phyloP scores from a whole-genome alignment of 768 basidiomycete species.

The Phylloporus sp. region DNA sequence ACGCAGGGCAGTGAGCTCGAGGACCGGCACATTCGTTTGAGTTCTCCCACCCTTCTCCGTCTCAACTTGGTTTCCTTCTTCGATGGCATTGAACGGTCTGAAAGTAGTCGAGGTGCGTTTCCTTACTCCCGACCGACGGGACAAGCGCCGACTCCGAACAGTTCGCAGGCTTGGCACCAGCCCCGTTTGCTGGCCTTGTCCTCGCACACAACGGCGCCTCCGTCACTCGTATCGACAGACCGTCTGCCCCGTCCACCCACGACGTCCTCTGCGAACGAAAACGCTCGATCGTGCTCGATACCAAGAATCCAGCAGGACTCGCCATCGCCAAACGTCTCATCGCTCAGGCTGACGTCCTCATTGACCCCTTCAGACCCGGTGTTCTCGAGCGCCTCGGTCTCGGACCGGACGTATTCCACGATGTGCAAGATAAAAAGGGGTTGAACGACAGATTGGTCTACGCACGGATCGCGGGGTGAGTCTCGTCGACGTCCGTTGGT shows the following conservation, averaged over 20 bases:
- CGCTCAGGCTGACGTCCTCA: constrained; percentile 65
- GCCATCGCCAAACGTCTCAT: constrained; percentile 55
- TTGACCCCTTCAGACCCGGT: constrained; percentile 81
- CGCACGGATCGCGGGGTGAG: constrained; percentile 72
- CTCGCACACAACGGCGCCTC: constrained; percentile 77
- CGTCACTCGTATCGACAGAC: constrained; percentile 70
- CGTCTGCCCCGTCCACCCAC: constrained; percentile 32
- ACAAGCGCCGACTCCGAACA: constrained; percentile 30
- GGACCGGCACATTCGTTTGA: no score
- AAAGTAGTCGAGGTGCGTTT: constrained; percentile 46
- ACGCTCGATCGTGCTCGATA: constrained; percentile 66
- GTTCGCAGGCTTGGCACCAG: constrained; percentile 82
- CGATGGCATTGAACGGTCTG: constrained; percentile 46
- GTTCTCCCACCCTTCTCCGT: not conserved
- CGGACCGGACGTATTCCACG: constrained; percentile 70
- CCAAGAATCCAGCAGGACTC: constrained; percentile 56
- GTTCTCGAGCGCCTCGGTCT: constrained; percentile 74
- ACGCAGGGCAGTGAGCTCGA: constrained; percentile 9
- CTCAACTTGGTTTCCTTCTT: not conserved
- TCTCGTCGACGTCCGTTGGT: constrained; percentile 1
- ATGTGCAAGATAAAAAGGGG: constrained; percentile 38
- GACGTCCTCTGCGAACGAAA: constrained; percentile 70
- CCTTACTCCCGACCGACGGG: not conserved
- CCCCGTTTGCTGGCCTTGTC: constrained; percentile 71
- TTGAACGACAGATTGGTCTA: constrained; percentile 63